Conservation (phyloP, 2,329 filamentous ascomycete species). For the Sporothrix brunneoviolacea region DNA sequence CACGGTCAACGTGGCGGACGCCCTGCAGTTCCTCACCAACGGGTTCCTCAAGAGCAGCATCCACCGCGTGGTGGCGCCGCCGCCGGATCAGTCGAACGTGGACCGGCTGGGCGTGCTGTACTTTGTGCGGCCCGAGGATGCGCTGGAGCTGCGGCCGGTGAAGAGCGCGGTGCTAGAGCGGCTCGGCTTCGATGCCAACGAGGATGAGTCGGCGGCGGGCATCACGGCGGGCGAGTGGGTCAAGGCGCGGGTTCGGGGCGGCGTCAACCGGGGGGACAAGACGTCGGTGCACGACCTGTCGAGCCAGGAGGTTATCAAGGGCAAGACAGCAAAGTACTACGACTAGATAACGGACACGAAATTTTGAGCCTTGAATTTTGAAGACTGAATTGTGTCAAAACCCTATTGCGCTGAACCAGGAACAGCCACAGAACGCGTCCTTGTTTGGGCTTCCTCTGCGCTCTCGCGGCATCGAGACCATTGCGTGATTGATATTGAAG, state of each 20-base stretch:
- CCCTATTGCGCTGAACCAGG: no score
- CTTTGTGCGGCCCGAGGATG: constrained; percentile 40
- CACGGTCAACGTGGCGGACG: constrained; percentile 41
- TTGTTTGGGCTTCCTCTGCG: no score
- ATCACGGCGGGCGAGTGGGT: constrained; percentile 14
- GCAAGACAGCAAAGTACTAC: constrained; percentile 12
- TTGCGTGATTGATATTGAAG: no score
- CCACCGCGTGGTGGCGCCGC: constrained; percentile 29
- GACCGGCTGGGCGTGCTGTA: constrained; percentile 45
- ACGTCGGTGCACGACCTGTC: neutral
- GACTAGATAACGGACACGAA: neutral
- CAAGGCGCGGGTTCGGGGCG: constrained; percentile 10
- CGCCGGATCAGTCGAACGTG: constrained; percentile 36
- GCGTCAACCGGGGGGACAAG: neutral
- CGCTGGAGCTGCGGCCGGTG: constrained; percentile 24
- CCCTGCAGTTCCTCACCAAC: constrained; percentile 38
- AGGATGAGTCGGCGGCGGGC: neutral
- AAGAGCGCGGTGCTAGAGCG: constrained; percentile 11
- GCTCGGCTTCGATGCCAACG: constrained; percentile 5
- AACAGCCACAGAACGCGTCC: no score
- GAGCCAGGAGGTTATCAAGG: constrained; percentile 10
- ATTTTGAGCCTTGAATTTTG: no score
- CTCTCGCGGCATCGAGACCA: no score
- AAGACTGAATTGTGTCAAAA: no score
- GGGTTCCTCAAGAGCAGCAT: constrained; percentile 33